Conservation (phyloP, 176 grass and related monocot species). For the Carex parvula region DNA sequence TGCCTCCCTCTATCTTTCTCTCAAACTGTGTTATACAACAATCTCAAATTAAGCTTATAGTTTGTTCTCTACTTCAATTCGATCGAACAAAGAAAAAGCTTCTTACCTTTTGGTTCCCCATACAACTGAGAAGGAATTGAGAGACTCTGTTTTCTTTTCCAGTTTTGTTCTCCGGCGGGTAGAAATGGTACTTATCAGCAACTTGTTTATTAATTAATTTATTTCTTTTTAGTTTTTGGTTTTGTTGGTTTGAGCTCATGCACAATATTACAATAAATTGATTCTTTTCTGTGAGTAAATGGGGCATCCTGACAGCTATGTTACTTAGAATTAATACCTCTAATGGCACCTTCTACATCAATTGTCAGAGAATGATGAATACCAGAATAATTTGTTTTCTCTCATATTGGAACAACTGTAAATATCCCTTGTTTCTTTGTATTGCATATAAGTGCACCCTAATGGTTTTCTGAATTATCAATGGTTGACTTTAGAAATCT, state of each 20-base stretch:
- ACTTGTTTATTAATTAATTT: neutral
- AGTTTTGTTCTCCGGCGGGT: neutral
- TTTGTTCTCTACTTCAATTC: neutral
- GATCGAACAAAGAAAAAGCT: neutral
- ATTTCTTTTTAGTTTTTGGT: neutral
- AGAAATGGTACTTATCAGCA: constrained; percentile 12
- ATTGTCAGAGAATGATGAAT: neutral
- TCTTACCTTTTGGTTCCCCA: neutral
- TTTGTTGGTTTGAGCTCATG: neutral
- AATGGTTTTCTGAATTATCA: neutral
- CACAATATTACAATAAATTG: neutral
- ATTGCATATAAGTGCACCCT: neutral
- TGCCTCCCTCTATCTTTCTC: constrained; percentile 24
- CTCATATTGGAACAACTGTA: neutral
- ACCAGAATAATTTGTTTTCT: neutral
- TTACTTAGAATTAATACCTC: neutral
- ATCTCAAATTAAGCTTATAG: neutral
- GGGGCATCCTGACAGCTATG: neutral
- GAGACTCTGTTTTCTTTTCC: neutral
- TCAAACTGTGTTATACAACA: constrained; percentile 5
- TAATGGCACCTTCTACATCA: neutral
- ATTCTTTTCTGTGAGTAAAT: neutral
- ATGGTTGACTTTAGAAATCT: constrained; percentile 7
- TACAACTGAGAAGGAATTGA: neutral
- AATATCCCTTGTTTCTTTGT: neutral